These are phyloP conservation scores for Aureobasidium sp. DNA, from an alignment of 2,329 filamentous ascomycete species.

Conservation along the genomic window DNA sequence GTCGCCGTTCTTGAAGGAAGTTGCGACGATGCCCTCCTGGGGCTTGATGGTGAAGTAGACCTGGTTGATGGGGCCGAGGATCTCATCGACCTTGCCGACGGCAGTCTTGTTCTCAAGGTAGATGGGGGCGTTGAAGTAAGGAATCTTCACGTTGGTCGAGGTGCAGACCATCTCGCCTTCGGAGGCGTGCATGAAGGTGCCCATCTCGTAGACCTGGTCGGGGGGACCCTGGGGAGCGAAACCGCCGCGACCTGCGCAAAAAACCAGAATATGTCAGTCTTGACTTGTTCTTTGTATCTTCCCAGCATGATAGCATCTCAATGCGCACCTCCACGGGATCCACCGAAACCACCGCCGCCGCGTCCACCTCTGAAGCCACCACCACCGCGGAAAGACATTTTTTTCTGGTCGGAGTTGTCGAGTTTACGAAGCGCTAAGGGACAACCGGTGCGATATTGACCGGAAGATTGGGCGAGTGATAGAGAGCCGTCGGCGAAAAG, in stretches of 20 bases:
- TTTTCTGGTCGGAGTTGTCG: constrained; percentile 10
- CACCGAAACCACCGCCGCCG: constrained; percentile 19
- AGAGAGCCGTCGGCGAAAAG: constrained; percentile 3
- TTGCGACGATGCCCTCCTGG: constrained; percentile 88
- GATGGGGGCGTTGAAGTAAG: constrained; percentile 98
- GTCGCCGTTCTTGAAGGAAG: constrained; percentile 90
- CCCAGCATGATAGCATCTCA: not conserved
- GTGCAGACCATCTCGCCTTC: constrained; percentile 98
- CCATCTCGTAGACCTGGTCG: constrained; percentile 57
- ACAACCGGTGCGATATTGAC: constrained; percentile 3
- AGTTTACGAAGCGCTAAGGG: not conserved
- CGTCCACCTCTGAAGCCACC: constrained; percentile 23
- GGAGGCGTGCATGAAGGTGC: constrained; percentile 84
- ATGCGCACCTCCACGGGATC: constrained; percentile 24
- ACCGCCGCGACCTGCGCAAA: constrained; percentile 13
- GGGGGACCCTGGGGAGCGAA: constrained; percentile 12
- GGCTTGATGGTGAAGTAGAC: constrained; percentile 98
- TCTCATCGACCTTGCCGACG: constrained; percentile 94
- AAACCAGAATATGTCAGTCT: not conserved
- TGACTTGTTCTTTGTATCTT: not conserved
- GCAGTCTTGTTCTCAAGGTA: constrained; percentile 86
- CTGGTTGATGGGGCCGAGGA: constrained; percentile 94
- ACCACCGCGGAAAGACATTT: constrained; percentile 22
- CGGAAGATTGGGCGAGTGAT: not conserved
- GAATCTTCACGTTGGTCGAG: constrained; percentile 89